These are phyloP conservation scores for Nemania diffusa DNA, from an alignment of 2,329 filamentous ascomycete genomes.

Conservation along the genomic window DNA sequence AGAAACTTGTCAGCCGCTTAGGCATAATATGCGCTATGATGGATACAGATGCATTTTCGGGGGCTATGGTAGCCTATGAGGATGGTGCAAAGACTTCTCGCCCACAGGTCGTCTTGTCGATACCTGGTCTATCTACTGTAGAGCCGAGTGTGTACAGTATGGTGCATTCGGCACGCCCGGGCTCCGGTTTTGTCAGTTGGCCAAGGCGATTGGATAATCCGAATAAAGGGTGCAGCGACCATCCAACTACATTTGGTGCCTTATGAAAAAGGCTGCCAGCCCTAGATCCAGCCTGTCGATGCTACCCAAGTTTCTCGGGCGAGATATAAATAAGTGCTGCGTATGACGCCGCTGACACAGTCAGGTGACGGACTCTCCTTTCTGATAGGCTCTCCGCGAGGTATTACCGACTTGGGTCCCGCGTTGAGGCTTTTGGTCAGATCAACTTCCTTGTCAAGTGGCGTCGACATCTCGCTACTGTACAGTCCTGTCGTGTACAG, in stretches of 20 bases:
- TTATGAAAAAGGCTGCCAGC: slow-evolving; percentile 11
- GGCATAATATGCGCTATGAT: slow-evolving; percentile 8
- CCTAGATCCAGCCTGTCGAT: background rate
- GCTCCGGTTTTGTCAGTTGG: slow-evolving; percentile 11
- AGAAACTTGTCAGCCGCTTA: slow-evolving; percentile 16
- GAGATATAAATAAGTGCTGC: slow-evolving; percentile 38
- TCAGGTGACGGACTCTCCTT: slow-evolving; percentile 21
- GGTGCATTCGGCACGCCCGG: slow-evolving; percentile 20
- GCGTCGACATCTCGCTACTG: slow-evolving; percentile 17
- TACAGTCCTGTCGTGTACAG: background rate
- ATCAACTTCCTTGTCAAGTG: slow-evolving; percentile 26
- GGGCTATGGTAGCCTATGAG: background rate
- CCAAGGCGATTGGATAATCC: slow-evolving; percentile 8
- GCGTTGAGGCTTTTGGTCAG: slow-evolving; percentile 29
- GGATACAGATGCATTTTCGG: slow-evolving; percentile 7
- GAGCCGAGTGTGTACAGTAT: slow-evolving; percentile 1
- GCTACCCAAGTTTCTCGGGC: slow-evolving; percentile 9
- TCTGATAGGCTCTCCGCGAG: slow-evolving; percentile 24
- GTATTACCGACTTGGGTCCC: slow-evolving; percentile 28
- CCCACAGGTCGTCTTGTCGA: background rate
- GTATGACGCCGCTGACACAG: slow-evolving; percentile 32
- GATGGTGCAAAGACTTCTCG: slow-evolving; percentile 3
- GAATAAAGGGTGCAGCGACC: background rate
- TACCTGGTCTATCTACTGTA: slow-evolving; percentile 4
- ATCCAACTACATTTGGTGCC: background rate